These are phyloP conservation scores for Boletus fagicola DNA, from an alignment of 768 basidiomycete species.

Conservation along the genomic window DNA sequence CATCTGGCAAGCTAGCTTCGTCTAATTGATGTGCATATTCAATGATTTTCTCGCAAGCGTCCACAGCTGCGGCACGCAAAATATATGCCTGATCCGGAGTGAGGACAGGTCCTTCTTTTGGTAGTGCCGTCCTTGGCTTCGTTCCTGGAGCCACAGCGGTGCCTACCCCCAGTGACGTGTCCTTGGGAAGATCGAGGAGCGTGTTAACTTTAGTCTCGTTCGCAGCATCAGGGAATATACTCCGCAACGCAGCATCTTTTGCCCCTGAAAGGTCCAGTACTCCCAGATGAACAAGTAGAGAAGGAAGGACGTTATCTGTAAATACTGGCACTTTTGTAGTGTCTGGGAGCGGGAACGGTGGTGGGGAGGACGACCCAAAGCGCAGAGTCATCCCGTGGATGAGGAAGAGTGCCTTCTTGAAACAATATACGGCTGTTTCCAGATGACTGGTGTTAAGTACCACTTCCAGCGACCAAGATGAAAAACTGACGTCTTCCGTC, in stretches of 20 bases:
- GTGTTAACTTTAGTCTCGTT: conserved; percentile 37
- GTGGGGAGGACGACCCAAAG: conserved; percentile 54
- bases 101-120: conserved; percentile 53
- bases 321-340: conserved; percentile 64
- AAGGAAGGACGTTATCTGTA: conserved; percentile 80
- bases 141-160: conserved; percentile 9
- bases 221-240: conserved; percentile 49
- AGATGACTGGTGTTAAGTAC: background rate
- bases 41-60: conserved; percentile 72
- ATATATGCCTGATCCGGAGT: conserved; percentile 63
- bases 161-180: conserved; percentile 5
- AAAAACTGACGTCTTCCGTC: conserved; percentile 53
- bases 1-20: conserved; percentile 22
- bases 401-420: conserved; percentile 88
- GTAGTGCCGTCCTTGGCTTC: conserved; percentile 21
- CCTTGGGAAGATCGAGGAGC: conserved; percentile 38
- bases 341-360: conserved; percentile 61
- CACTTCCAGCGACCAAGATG: conserved; percentile 6
- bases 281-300: conserved; percentile 75
- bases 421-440: conserved; percentile 71
- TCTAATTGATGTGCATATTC: conserved; percentile 44
- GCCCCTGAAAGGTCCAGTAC: conserved; percentile 62
- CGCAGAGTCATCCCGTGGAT: conserved; percentile 66
- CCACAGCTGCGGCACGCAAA: conserved; percentile 75
- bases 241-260: conserved; percentile 40